phyloP scores from a whole-genome alignment of 495 filamentous ascomycete genomes.

The Penicillium ochrochloron region DNA sequence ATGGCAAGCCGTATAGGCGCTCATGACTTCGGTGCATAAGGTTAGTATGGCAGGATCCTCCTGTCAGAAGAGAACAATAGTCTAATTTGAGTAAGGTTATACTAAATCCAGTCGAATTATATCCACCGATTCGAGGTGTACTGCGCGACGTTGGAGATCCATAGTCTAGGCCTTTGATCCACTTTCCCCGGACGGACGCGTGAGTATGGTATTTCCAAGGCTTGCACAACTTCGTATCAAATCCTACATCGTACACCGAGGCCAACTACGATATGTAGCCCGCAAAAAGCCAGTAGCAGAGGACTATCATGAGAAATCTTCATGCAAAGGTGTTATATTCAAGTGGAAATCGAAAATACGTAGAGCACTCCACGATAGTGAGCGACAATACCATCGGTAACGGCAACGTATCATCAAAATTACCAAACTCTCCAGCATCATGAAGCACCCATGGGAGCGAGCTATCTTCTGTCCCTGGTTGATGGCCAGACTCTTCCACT shows the following conservation, averaged over 20 bases:
- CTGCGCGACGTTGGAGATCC: neutral
- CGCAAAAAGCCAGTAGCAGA: neutral
- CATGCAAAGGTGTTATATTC: neutral
- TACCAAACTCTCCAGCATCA: neutral
- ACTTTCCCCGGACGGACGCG: neutral
- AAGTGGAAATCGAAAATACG: neutral
- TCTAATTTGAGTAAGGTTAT: no score
- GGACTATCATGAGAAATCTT: neutral
- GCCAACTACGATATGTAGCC: neutral
- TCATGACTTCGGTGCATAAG: no score
- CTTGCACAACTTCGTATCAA: no score
- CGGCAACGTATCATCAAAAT: neutral
- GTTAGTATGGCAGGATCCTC: no score
- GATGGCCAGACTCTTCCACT: neutral
- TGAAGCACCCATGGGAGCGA: conserved; percentile 1
- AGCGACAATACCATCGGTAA: no score
- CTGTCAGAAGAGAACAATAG: no score
- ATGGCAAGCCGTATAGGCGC: no score
- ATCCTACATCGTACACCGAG: neutral
- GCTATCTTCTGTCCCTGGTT: neutral
- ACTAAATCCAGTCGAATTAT: no score
- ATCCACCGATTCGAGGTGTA: neutral
- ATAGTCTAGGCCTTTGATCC: neutral
- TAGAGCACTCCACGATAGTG: no score
- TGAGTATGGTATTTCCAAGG: no score